Conservation (phyloP, 371 early-diverging fungal genomes). For the Saksenaea vasiformis region DNA sequence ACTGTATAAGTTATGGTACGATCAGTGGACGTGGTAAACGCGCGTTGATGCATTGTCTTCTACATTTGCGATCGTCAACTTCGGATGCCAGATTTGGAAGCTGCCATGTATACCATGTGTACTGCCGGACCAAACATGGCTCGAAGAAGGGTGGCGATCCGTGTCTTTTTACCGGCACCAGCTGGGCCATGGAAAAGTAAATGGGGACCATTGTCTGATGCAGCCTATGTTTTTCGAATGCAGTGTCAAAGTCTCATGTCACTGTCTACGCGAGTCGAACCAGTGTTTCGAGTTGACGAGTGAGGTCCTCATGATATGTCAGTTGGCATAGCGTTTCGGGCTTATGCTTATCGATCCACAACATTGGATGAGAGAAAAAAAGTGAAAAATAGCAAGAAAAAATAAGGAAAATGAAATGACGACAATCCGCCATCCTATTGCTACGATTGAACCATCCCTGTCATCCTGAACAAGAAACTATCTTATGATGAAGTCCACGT, state of each 20-base stretch:
- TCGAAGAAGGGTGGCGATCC: conserved; percentile 82
- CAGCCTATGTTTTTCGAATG: conserved; percentile 51
- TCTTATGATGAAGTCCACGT: too few species aligned
- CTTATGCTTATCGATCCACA: conserved; percentile 98
- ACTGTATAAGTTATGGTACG: conserved; percentile 84
- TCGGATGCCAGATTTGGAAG: not conserved
- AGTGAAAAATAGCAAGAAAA: not conserved
- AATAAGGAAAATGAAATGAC: not conserved
- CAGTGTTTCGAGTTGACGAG: conserved; percentile 75
- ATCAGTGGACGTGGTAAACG: conserved; percentile 83
- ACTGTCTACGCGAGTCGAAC: conserved; percentile 38
- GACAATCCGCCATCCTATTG: not conserved
- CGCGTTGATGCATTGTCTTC: conserved; percentile 87
- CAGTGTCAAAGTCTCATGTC: not conserved
- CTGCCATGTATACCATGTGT: conserved; percentile 69
- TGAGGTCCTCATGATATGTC: conserved; percentile 78
- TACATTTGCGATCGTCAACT: conserved; percentile 26
- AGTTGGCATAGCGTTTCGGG: conserved; percentile 88
- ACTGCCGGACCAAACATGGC: conserved; percentile 91
- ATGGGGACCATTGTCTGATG: conserved; percentile 90
- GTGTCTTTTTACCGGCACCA: conserved; percentile 98
- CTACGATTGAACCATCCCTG: too few species aligned
- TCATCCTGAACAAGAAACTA: too few species aligned
- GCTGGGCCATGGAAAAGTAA: conserved; percentile 95
- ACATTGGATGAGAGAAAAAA: conserved; percentile 52